These are phyloP conservation scores for Cordia subcordata DNA, from an alignment of 257 asterid species.

Conservation along the genomic window DNA sequence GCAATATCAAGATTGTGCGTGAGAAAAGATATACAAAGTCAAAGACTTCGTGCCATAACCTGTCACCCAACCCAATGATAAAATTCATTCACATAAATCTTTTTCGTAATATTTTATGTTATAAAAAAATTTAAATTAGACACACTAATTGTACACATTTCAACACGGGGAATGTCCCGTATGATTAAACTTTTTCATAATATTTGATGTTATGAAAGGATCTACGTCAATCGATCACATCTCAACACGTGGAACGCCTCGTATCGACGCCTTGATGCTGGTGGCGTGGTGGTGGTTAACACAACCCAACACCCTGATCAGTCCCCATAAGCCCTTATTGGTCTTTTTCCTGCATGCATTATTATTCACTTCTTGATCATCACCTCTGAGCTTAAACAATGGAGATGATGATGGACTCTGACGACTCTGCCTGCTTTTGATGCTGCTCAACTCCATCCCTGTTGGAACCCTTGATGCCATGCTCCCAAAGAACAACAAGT, in stretches of 20 bases:
- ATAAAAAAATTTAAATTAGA: no score
- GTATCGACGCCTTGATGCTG: slow-evolving; percentile 20
- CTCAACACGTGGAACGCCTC: slow-evolving; percentile 13
- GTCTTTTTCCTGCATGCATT: slow-evolving; percentile 10
- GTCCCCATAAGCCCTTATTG: slow-evolving; percentile 33
- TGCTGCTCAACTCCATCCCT: slow-evolving; percentile 44
- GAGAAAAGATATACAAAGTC: slow-evolving; percentile 1
- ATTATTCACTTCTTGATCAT: slow-evolving; percentile 1
- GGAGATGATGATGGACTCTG: slow-evolving; percentile 22
- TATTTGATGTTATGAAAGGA: no score
- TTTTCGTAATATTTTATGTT: no score
- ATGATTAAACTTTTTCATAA: no score
- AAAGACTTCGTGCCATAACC: slow-evolving; percentile 7
- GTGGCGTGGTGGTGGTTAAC: slow-evolving; percentile 28
- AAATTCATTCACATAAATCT: no score
- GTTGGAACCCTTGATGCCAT: slow-evolving; percentile 39
- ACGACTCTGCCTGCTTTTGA: slow-evolving; percentile 57
- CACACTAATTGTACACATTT: no score
- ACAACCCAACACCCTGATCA: slow-evolving; percentile 62
- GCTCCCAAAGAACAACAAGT: slow-evolving; percentile 45
- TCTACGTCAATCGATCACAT: background rate
- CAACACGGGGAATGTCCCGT: no score
- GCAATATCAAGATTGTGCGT: background rate
- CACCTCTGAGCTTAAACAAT: slow-evolving; percentile 5
- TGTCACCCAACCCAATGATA: no score